These are phyloP conservation scores for Wickerhamiella slavikovae DNA, from an alignment of 805 yeast genomes.

Conservation along the genomic window DNA sequence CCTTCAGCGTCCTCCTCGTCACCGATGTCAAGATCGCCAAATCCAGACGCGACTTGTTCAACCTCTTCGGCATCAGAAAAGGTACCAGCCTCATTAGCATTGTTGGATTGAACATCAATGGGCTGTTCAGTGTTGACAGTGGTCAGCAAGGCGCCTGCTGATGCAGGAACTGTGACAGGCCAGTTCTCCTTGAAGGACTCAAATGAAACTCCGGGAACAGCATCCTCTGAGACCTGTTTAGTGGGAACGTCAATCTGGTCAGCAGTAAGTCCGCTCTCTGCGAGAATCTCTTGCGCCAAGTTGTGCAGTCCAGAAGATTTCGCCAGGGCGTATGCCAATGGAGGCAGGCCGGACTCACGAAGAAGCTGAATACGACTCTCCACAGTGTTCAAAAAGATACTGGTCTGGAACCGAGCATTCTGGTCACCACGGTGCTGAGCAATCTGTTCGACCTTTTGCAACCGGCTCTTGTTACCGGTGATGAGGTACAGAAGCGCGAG, in stretches of 20 bases:
- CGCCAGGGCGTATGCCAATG: constrained; percentile 87
- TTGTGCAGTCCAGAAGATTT: constrained; percentile 65
- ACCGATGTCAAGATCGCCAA: constrained; percentile 24
- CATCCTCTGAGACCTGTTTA: constrained; percentile 9
- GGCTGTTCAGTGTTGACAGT: constrained; percentile 14
- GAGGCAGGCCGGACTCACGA: constrained; percentile 57
- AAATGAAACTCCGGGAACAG: constrained; percentile 27
- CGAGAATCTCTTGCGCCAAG: constrained; percentile 50
- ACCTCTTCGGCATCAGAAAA: constrained; percentile 6
- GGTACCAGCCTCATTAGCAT: constrained; percentile 11
- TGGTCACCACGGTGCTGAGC: constrained; percentile 75
- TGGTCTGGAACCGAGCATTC: constrained; percentile 63
- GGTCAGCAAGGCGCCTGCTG: constrained; percentile 22
- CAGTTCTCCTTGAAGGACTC: constrained; percentile 35
- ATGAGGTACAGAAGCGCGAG: constrained; percentile 71
- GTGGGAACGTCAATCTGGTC: constrained; percentile 43
- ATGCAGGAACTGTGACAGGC: constrained; percentile 46
- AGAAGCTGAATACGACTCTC: constrained; percentile 57
- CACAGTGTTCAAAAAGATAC: constrained; percentile 54
- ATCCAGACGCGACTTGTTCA: constrained; percentile 20
- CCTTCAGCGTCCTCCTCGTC: constrained; percentile 27
- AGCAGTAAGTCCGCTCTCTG: constrained; percentile 45
- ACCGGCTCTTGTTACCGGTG: constrained; percentile 60
- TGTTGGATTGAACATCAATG: no score
- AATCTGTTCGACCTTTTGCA: constrained; percentile 69